These are phyloP conservation scores for Xylaria sp. DNA, from an alignment of 2,329 filamentous ascomycete species.

Conservation along the genomic window DNA sequence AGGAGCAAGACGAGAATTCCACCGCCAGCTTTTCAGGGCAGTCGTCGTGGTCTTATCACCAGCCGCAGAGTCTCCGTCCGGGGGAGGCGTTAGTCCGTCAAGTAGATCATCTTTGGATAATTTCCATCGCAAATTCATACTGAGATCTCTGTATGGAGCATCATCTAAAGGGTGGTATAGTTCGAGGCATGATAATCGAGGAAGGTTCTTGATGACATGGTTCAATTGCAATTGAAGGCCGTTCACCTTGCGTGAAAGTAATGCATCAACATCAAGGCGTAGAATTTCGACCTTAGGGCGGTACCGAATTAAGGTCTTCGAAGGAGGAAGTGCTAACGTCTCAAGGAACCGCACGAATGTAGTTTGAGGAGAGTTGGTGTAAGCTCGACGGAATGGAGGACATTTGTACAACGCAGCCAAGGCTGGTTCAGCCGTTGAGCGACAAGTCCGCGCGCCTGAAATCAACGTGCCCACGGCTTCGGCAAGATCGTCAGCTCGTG, in stretches of 20 bases:
- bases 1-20: conserved; percentile 66
- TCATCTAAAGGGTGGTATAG: conserved; percentile 76
- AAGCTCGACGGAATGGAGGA: conserved; percentile 66
- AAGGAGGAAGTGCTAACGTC: conserved; percentile 51
- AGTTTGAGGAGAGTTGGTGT: conserved; percentile 54
- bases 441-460: conserved; percentile 69
- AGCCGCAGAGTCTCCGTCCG: conserved; percentile 55
- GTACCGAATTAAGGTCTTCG: conserved; percentile 68
- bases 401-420: conserved; percentile 76
- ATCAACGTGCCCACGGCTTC: conserved; percentile 62
- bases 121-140: conserved; percentile 70
- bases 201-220: conserved; percentile 69
- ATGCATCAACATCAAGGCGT: conserved; percentile 70
- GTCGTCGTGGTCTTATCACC: conserved; percentile 49
- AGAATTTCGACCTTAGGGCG: conserved; percentile 75
- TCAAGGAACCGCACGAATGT: conserved; percentile 64
- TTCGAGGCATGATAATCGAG: conserved; percentile 74
- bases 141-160: conserved; percentile 70
- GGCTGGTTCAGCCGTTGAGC: conserved; percentile 75
- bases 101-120: conserved; percentile 71
- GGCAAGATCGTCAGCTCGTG: conserved; percentile 55
- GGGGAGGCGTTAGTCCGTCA: conserved; percentile 64
- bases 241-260: conserved; percentile 41
- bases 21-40: conserved; percentile 66
- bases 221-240: conserved; percentile 59